Evolutionary conservation across 2,329 filamentous ascomycete species (phyloP).

Genomic region (Lomentospora prolificans): DNA sequence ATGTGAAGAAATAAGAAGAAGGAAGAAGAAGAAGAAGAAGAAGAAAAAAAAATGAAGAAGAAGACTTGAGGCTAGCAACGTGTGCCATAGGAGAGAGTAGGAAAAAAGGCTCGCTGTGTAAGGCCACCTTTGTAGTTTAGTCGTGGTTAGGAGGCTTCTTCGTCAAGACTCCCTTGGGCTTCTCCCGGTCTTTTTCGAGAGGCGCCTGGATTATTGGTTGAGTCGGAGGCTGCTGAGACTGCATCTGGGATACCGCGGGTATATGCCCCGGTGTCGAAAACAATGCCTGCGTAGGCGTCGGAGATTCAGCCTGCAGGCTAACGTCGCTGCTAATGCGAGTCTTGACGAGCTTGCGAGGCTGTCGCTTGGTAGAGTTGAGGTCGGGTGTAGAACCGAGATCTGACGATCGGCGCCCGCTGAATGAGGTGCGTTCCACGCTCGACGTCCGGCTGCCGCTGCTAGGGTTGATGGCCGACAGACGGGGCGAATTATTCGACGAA

Average conservation of each 20-base stretch:
- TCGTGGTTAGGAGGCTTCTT: background rate
- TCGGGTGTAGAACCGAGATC: background rate
- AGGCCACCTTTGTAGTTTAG: background rate
- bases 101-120: background rate
- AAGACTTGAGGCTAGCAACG: background rate
- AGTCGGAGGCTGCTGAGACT: background rate
- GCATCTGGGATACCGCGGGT: background rate
- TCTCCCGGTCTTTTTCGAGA: background rate
- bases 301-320: background rate
- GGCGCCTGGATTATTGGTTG: background rate
- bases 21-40: background rate
- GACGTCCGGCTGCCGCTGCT: background rate
- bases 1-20: background rate
- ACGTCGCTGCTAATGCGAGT: background rate
- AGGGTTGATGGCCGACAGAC: background rate
- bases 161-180: slow-evolving; percentile 2
- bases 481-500: background rate
- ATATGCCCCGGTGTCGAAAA: background rate
- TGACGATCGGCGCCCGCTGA: background rate
- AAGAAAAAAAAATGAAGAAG: background rate
- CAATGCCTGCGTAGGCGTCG: background rate
- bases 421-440: background rate
- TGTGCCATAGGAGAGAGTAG: background rate
- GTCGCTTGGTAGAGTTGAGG: background rate
- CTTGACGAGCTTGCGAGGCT: background rate